Conservation (phyloP, 768 basidiomycete species). For the Boletus rubroflammeus region DNA sequence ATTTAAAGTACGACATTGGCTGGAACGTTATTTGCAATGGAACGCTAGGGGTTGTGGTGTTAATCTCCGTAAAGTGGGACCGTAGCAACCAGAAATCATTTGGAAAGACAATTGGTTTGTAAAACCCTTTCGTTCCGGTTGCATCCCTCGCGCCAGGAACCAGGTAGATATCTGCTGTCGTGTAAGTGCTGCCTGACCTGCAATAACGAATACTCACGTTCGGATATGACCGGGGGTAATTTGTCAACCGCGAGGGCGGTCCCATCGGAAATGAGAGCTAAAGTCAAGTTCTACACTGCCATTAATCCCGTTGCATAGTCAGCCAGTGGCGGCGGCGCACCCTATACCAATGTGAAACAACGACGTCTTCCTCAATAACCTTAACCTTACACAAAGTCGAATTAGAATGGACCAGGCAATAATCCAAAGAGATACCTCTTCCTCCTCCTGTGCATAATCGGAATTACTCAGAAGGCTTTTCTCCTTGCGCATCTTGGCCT, state of each 20-base stretch:
- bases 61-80: constrained; percentile 80
- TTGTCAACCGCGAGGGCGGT: constrained; percentile 47
- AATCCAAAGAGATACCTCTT: constrained; percentile 40
- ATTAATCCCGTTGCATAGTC: constrained; percentile 7
- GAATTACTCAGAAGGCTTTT: constrained; percentile 68
- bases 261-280: constrained; percentile 80
- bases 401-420: constrained; percentile 10
- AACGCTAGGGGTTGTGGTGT: constrained; percentile 70
- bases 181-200: constrained; percentile 6
- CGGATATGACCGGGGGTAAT: constrained; percentile 55
- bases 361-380: constrained; percentile 47
- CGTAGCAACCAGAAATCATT: constrained; percentile 95
- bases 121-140: constrained; percentile 62
- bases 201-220: constrained; percentile 47
- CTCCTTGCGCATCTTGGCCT: constrained; percentile 69
- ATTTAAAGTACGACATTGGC: constrained; percentile 84
- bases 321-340: constrained; percentile 36
- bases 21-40: constrained; percentile 82
- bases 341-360: constrained; percentile 82
- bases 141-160: constrained; percentile 58
- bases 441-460: constrained; percentile 38
- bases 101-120: constrained; percentile 86
- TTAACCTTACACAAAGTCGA: constrained; percentile 20
- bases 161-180: constrained; percentile 57
- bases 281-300: constrained; percentile 68